phyloP scores from a whole-genome alignment of 2,329 filamentous ascomycete species.

The Cercospora sp. region DNA sequence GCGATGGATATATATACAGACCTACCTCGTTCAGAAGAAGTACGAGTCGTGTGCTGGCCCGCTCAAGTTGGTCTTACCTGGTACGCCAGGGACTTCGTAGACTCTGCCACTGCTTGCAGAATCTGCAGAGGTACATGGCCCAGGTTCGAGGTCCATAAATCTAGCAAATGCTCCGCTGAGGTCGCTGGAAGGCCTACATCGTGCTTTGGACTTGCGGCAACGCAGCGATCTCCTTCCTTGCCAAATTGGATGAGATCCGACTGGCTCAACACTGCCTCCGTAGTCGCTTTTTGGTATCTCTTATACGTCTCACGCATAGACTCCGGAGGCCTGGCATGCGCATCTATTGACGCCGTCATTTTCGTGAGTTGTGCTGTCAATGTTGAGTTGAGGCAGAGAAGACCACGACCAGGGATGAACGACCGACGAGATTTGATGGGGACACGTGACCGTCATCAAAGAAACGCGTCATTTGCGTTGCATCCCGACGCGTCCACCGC shows the following conservation, averaged over 20 bases:
- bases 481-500: too few relatives aligned
- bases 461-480: not conserved
- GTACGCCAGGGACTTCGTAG: slow-evolving; percentile 65
- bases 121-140: not conserved
- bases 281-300: slow-evolving; percentile 63
- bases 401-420: not conserved
- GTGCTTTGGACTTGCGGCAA: not conserved
- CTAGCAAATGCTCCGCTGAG: slow-evolving; percentile 23
- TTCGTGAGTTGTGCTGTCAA: not conserved
- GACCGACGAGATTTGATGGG: not conserved
- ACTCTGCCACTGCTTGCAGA: slow-evolving; percentile 12
- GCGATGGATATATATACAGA: slow-evolving; percentile 71
- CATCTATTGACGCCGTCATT: slow-evolving; percentile 57
- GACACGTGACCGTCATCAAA: not conserved
- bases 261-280: slow-evolving; percentile 48
- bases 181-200: slow-evolving; percentile 16
- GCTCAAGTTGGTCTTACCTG: slow-evolving; percentile 55
- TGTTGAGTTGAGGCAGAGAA: not conserved
- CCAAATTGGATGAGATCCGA: slow-evolving; percentile 22
- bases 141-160: slow-evolving; percentile 17
- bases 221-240: not conserved
- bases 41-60: slow-evolving; percentile 8
- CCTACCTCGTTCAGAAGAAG: slow-evolving; percentile 51
- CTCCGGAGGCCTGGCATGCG: slow-evolving; percentile 75
- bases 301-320: slow-evolving; percentile 74